Evolutionary conservation across 1,284 basidiomycete genomes (phyloP).

Genomic region (Moesziomyces sp.): DNA sequence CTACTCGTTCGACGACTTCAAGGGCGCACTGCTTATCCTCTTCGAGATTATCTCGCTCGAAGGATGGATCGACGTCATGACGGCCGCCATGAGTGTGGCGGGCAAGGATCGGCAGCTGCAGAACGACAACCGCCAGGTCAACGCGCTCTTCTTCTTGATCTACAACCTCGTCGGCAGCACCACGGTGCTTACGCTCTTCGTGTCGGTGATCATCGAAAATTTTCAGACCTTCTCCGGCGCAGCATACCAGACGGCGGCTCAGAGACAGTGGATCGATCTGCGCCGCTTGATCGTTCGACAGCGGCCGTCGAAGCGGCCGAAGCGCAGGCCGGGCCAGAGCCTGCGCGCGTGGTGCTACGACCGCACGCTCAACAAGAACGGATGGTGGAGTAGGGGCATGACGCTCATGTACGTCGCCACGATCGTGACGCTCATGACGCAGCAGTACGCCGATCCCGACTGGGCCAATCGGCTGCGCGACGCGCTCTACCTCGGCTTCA

Average conservation of each 20-base stretch:
- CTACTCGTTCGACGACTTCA: conserved; percentile 92
- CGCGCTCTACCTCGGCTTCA: conserved; percentile 80
- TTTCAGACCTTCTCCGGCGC: conserved; percentile 84
- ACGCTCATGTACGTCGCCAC: conserved; percentile 86
- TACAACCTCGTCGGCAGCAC: conserved; percentile 93
- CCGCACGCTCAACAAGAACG: conserved; percentile 87
- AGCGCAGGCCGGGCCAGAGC: conserved; percentile 72
- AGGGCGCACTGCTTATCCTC: conserved; percentile 84
- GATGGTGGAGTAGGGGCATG: conserved; percentile 90
- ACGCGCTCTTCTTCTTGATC: conserved; percentile 90
- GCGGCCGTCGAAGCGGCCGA: conserved; percentile 83
- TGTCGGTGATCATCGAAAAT: conserved; percentile 91
- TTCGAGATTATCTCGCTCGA: conserved; percentile 96
- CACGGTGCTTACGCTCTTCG: conserved; percentile 73
- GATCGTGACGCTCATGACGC: conserved; percentile 86
- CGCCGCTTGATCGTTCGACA: conserved; percentile 89
- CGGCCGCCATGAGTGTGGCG: conserved; percentile 81
- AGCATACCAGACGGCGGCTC: conserved; percentile 80
- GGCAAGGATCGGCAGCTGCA: conserved; percentile 69
- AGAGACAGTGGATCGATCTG: conserved; percentile 94
- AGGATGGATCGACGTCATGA: conserved; percentile 95
- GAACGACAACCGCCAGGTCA: conserved; percentile 62
- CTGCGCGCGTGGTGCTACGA: conserved; percentile 90
- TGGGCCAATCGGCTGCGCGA: conserved; percentile 77
- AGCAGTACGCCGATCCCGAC: conserved; percentile 76